Conservation (phyloP, 1,284 basidiomycete genomes). For the Trichosporon ovoides region DNA sequence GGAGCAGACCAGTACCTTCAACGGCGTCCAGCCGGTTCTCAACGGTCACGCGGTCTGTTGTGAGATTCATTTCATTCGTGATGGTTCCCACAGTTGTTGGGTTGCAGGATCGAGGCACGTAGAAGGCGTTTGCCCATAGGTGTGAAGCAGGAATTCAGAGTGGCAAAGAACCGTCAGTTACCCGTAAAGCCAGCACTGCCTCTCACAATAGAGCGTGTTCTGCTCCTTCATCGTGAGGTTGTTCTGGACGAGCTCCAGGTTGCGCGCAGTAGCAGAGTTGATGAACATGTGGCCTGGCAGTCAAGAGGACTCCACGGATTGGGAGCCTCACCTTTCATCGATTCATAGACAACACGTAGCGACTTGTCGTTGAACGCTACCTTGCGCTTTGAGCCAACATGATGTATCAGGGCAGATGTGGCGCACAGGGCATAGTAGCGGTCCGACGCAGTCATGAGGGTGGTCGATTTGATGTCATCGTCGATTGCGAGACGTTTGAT, state of each 20-base stretch:
- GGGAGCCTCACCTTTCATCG: conserved; percentile 56
- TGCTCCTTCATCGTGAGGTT: conserved; percentile 58
- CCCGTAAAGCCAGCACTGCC: not conserved
- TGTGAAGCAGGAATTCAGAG: conserved; percentile 75
- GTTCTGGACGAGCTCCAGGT: conserved; percentile 81
- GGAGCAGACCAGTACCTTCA: conserved; percentile 56
- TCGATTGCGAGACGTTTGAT: conserved; percentile 69
- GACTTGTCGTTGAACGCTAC: conserved; percentile 64
- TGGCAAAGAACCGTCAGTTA: conserved; percentile 35
- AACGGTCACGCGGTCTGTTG: conserved; percentile 60
- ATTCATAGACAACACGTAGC: conserved; percentile 70
- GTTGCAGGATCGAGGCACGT: conserved; percentile 74
- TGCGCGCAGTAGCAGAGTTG: conserved; percentile 75
- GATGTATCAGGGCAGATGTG: conserved; percentile 74
- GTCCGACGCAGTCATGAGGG: conserved; percentile 64
- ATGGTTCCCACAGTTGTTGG: conserved; percentile 61
- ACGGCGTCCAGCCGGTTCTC: conserved; percentile 77
- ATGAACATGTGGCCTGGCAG: conserved; percentile 77
- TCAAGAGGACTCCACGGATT: not conserved
- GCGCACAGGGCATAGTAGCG: conserved; percentile 89
- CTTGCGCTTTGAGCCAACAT: conserved; percentile 62
- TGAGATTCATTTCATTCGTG: not conserved
- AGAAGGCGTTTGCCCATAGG: conserved; percentile 79
- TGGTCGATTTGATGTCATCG: conserved; percentile 67
- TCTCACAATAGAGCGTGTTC: conserved; percentile 68